Conservation (phyloP, 352 stramenopile species). For the Phytophthora vignae region DNA sequence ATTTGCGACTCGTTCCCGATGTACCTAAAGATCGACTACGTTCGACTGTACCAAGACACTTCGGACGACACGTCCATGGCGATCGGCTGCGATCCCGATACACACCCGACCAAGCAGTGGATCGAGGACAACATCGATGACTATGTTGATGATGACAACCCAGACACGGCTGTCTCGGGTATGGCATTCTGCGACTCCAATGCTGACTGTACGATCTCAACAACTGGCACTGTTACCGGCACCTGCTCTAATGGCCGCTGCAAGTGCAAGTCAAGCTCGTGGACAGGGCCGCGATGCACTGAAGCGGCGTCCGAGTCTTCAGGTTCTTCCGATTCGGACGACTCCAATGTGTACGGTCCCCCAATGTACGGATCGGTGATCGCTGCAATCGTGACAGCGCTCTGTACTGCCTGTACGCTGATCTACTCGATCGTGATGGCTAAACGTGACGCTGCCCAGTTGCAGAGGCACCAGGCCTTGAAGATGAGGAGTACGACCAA, state of each 20-base stretch:
- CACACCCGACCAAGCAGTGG: conserved; percentile 55
- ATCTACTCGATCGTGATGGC: conserved; percentile 21
- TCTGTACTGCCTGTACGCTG: conserved; percentile 34
- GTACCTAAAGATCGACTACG: conserved; percentile 59
- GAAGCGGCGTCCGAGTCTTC: conserved; percentile 17
- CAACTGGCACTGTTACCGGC: conserved; percentile 21
- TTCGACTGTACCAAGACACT: conserved; percentile 43
- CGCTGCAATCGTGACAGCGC: conserved; percentile 31
- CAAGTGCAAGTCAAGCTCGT: conserved; percentile 25
- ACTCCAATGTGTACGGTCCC: conserved; percentile 21
- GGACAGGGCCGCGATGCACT: conserved; percentile 30
- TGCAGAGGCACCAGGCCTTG: conserved; percentile 8
- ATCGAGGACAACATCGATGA: conserved; percentile 40
- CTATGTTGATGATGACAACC: conserved; percentile 26
- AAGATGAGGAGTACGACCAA: conserved; percentile 17
- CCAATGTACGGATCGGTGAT: conserved; percentile 29
- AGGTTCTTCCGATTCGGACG: conserved; percentile 18
- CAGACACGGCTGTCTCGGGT: conserved; percentile 18
- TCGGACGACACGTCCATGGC: conserved; percentile 42
- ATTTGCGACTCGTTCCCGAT: conserved; percentile 66
- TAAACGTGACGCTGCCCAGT: conserved; percentile 11
- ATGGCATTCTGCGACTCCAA: conserved; percentile 27
- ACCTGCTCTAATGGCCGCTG: conserved; percentile 27
- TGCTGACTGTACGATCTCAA: conserved; percentile 29
- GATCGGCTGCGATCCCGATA: conserved; percentile 42